phyloP scores from a whole-genome alignment of 148 eudicot species.

The Chenopodium suecicum region DNA sequence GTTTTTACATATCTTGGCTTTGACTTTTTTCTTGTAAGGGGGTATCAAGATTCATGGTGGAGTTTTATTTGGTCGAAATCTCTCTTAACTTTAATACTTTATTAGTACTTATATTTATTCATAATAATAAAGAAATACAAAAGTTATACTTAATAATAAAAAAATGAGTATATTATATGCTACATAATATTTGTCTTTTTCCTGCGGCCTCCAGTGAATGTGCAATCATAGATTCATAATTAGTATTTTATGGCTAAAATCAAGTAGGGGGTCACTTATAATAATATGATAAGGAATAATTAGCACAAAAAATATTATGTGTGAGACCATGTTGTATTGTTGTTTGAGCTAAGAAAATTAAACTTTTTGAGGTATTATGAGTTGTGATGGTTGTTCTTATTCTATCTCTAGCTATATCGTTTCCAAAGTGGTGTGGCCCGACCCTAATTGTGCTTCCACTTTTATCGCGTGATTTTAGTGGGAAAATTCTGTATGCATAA shows the following conservation, averaged over 20 bases:
- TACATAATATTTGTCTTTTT: not conserved
- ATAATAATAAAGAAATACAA: not conserved
- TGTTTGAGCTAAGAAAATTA: not conserved
- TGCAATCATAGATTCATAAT: conserved; percentile 27
- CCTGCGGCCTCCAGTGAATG: not conserved
- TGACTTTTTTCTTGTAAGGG: not conserved
- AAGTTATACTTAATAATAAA: not conserved
- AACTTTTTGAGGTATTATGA: conserved; percentile 1
- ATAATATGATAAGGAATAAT: conserved; percentile 21
- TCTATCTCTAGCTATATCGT: not conserved
- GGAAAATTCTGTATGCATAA: not conserved
- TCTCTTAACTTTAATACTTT: not conserved
- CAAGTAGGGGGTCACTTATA: not conserved
- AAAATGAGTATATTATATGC: not conserved
- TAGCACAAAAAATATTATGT: conserved; percentile 19
- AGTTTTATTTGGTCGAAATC: not conserved
- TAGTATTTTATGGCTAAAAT: not conserved
- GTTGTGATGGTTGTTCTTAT: not conserved
- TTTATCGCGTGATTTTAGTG: conserved; percentile 28
- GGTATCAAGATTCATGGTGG: conserved; percentile 6
- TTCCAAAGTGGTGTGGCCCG: conserved; percentile 22
- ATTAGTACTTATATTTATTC: no score
- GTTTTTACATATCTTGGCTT: conserved; percentile 26
- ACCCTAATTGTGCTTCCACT: conserved; percentile 4
- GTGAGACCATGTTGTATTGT: conserved; percentile 11